A percentile compares a stretch with the other conserved stretches of the same genome.
Evolutionary conservation across 345 rosid genomes (phyloP).

Genomic region (Eucalyptus dawsonii): DNA sequence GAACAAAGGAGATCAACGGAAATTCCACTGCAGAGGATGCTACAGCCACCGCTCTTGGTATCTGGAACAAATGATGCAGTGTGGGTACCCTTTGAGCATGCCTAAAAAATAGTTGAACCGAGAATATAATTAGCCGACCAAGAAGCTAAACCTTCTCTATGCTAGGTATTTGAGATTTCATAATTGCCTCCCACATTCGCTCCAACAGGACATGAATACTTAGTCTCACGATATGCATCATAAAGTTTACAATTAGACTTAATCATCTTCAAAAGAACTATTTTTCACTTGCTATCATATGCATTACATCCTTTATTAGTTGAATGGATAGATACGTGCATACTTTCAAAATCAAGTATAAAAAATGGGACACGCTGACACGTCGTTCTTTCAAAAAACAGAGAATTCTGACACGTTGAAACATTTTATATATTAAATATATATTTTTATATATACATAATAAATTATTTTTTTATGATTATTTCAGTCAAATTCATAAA

Average conservation of each 20-base stretch:
- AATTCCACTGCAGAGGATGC: not conserved
- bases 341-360: not conserved
- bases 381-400: accelerated
- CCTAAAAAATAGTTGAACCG: not conserved
- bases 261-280: not conserved
- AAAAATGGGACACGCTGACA: not conserved
- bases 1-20: not conserved
- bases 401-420: no score
- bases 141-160: not conserved
- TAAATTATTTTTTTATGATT: no score
- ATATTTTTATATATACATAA: no score
- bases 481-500: no score
- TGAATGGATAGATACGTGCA: not conserved
- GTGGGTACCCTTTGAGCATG: not conserved
- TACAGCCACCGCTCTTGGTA: not conserved
- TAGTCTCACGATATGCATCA: not conserved
- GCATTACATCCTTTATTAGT: not conserved
- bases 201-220: not conserved
- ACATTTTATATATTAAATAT: no score
- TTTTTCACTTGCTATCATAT: not conserved
- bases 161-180: not conserved
- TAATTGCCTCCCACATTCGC: not conserved
- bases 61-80: not conserved
- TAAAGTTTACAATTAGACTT: not conserved
- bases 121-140: not conserved